Evolutionary conservation across 2,329 filamentous ascomycete species (phyloP).

Genomic region (Neofusicoccum cordaticola): DNA sequence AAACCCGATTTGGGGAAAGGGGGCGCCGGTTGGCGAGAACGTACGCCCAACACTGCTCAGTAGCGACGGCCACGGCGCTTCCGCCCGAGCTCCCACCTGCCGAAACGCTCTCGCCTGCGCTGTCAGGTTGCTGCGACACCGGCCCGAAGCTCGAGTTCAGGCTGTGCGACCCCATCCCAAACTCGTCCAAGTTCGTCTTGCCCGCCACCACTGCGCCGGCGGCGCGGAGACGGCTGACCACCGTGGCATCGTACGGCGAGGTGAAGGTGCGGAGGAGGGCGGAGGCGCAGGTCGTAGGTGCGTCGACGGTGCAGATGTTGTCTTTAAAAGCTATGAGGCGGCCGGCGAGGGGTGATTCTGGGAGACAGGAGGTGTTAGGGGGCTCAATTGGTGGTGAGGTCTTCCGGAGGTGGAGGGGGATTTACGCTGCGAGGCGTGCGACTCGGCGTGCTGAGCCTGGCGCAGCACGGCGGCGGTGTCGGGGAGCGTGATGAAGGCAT

Average conservation of each 20-base stretch:
- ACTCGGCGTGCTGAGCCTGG: conserved; percentile 24
- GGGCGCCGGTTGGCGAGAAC: conserved; percentile 23
- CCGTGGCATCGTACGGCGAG: conserved; percentile 79
- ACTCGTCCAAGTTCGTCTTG: conserved; percentile 94
- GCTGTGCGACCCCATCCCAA: conserved; percentile 89
- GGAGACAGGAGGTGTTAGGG: neutral
- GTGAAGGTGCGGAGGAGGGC: conserved; percentile 64
- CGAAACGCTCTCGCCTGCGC: conserved; percentile 55
- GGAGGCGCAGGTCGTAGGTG: conserved; percentile 77
- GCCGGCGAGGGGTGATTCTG: conserved; percentile 25
- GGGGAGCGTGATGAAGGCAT: conserved; percentile 36
- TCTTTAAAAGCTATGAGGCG: conserved; percentile 49
- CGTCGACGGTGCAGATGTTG: conserved; percentile 47
- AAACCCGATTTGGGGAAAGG: neutral
- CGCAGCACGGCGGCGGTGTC: conserved; percentile 25
- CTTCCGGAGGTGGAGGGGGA: neutral
- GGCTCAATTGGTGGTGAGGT: neutral
- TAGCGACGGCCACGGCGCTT: conserved; percentile 79
- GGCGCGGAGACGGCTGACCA: conserved; percentile 65
- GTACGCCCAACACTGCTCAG: conserved; percentile 58
- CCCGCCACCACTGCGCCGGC: conserved; percentile 64
- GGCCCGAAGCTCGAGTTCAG: conserved; percentile 65
- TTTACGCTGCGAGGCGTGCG: neutral
- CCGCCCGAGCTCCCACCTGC: conserved; percentile 86
- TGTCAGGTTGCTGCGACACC: conserved; percentile 30